Base-by-base conservation (phyloP, 2,329 filamentous ascomycete species). In the Sclerotinia trifoliorum region DNA sequence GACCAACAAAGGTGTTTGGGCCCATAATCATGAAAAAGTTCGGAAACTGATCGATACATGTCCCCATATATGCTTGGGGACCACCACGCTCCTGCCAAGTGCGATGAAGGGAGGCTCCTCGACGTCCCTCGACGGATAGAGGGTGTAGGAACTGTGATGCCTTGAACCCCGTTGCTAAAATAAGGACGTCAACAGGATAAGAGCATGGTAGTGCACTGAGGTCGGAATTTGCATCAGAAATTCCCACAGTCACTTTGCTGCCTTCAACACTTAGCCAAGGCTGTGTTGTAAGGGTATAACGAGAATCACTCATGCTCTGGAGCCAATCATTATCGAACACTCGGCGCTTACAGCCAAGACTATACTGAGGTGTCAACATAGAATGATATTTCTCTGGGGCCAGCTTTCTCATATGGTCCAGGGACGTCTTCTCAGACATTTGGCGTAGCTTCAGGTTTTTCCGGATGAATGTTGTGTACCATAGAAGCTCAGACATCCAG, bases 1-100 rank as follows among this genome's bases (percentile, higher is more conserved):
- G 86, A 0, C 86, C 86, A 0, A 85, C 87, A 0, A 79, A 83
- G 0, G 84, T 86, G 71, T 88, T 88, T 1, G 85, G 86, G 0
- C 86, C 85, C 69, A 85, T 85, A 6, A 87, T 79, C 67, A 85
- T 80, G 77, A 87, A 87, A 74, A 86, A 84, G 71, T 87, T 88
- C 0, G 85, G 85, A 73, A 86, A 86, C 0, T 82, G 82, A 69
- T 86, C 83, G 78, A 87, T 82, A 3, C 84, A 83, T 13, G 82
- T 83, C 11, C 84, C 83, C 70, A 84, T 82, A 71, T 88, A 88
- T 6, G 85, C 84, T 72, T 85, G 83, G 0, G 85, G 79, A 0
- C 86, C 86, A 35, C 85, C 85, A 64, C 83, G 79, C 65, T 83
- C 80, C 2, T 83, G 79, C 82, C 85, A 88, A 0, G 82, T 77